A percentile compares a stretch with the other conserved stretches of the same genome.
Evolutionary conservation across 495 filamentous ascomycete species (phyloP).

Genomic region (Paragyromitra xinjiangensis): DNA sequence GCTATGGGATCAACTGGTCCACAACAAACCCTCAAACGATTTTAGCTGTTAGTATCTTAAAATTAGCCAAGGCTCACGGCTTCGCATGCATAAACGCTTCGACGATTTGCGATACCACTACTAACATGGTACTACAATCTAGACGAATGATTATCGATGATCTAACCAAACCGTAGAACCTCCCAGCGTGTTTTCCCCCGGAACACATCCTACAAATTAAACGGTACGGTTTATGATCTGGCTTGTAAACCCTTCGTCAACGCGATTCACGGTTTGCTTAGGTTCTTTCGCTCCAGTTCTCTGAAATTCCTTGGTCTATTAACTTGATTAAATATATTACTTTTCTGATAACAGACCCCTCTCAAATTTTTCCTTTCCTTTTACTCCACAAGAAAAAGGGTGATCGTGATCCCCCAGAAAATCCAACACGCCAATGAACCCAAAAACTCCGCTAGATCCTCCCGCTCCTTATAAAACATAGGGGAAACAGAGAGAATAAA

Average conservation of each 20-base stretch:
- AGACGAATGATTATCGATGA: neutral
- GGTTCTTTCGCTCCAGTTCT: neutral
- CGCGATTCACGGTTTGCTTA: neutral
- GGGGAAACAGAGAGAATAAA: neutral
- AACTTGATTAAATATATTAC: neutral
- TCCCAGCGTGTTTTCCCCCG: neutral
- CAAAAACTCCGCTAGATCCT: slow-evolving; percentile 8
- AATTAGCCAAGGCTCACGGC: neutral
- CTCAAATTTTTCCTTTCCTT: neutral
- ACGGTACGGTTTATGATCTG: neutral
- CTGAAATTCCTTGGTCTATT: neutral
- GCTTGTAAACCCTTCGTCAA: neutral
- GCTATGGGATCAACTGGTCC: neutral
- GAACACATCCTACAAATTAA: neutral
- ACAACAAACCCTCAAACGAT: neutral
- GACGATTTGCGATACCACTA: neutral
- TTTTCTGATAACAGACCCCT: neutral
- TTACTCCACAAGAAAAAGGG: neutral
- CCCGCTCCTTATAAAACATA: neutral
- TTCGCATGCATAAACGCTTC: neutral
- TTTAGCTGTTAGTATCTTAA: no score
- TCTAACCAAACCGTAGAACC: neutral
- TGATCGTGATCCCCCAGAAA: neutral
- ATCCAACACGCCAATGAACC: neutral
- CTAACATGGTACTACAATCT: neutral